phyloP scores from a whole-genome alignment of 306 rosid species.

The Rubus parviflorus region DNA sequence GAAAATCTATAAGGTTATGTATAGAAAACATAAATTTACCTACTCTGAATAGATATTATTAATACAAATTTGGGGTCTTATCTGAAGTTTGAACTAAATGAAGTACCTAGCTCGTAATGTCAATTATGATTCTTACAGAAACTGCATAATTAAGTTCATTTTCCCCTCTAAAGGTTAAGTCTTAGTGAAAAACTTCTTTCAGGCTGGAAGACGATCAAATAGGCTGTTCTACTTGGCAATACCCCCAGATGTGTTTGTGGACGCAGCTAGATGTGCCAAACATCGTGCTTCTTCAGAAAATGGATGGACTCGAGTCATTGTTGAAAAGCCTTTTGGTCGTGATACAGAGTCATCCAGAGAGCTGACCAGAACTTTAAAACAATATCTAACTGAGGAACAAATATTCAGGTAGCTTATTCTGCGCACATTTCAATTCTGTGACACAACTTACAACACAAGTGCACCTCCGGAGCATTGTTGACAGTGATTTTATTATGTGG shows the following conservation, averaged over 20 bases:
- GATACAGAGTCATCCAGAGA: conserved; percentile 80
- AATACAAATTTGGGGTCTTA: neutral
- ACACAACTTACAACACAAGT: neutral
- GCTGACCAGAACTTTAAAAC: conserved; percentile 76
- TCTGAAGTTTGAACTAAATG: neutral
- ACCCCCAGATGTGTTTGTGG: conserved; percentile 89
- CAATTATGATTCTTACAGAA: neutral
- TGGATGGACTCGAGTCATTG: conserved; percentile 96
- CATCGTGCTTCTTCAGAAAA: conserved; percentile 70
- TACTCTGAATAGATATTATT: neutral
- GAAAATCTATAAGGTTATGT: too few relatives aligned
- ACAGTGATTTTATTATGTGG: neutral
- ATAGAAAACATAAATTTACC: too few relatives aligned
- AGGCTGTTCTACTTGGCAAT: conserved; percentile 84
- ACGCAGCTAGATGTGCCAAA: conserved; percentile 78
- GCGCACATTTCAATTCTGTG: neutral
- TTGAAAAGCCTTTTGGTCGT: conserved; percentile 96
- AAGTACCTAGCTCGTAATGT: neutral
- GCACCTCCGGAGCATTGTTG: neutral
- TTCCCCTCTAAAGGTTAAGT: neutral
- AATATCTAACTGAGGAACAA: conserved; percentile 86
- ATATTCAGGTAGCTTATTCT: conserved; percentile 69
- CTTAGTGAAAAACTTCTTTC: conserved; percentile 5
- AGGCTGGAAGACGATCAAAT: conserved; percentile 71
- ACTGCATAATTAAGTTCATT: conserved; percentile 1